A percentile compares a stretch with the other conserved stretches of the same genome.
Evolutionary conservation across 164 flowering plant species (phyloP).

Genomic region (Vitis riparia): DNA sequence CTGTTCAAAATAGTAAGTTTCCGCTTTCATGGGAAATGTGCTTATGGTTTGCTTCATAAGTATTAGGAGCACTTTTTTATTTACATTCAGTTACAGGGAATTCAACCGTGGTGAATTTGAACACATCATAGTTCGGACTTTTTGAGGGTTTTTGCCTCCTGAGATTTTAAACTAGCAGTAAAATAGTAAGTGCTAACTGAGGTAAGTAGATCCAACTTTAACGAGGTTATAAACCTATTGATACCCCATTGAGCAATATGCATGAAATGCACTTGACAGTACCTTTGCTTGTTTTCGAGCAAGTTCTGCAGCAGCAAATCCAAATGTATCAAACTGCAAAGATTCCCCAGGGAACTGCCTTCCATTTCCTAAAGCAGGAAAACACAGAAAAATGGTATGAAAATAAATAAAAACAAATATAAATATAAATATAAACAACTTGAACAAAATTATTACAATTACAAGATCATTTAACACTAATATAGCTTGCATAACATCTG

Average conservation of each 20-base stretch:
- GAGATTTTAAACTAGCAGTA: neutral
- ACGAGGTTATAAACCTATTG: no score
- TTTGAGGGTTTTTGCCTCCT: neutral
- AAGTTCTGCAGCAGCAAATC: slow-evolving; percentile 88
- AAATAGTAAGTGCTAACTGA: neutral
- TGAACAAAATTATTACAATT: no score
- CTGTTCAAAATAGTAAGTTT: no score
- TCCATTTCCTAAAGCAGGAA: slow-evolving; percentile 67
- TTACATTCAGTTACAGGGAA: neutral
- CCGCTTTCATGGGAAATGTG: no score
- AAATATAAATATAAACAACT: no score
- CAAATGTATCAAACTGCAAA: slow-evolving; percentile 87
- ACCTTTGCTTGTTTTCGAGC: slow-evolving; percentile 87
- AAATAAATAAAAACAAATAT: no score
- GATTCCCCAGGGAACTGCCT: slow-evolving; percentile 63
- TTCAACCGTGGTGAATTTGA: neutral
- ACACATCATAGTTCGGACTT: neutral
- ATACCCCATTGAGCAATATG: neutral
- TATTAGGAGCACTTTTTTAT: no score
- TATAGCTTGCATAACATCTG: no score
- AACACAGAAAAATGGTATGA: neutral
- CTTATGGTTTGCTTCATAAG: no score
- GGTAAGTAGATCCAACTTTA: no score
- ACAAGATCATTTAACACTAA: no score
- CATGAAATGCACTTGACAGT: slow-evolving; percentile 1